Evolutionary conservation across 1,284 basidiomycete genomes (phyloP).

Genomic region (Ustilago loliicola): DNA sequence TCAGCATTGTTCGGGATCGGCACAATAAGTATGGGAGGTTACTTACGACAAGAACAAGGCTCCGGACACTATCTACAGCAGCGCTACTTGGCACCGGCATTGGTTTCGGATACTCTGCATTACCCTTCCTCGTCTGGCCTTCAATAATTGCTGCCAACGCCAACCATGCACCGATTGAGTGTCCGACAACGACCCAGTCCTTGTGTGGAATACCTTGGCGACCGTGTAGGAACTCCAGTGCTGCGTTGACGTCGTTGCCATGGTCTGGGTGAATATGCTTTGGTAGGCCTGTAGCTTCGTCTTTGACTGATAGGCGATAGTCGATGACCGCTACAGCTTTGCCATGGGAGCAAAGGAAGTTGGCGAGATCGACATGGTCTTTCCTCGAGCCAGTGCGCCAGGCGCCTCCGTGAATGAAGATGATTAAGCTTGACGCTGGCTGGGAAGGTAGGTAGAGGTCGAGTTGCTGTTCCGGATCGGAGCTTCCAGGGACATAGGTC

Average conservation of each 20-base stretch:
- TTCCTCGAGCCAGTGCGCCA: constrained; percentile 50
- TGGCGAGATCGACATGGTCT: constrained; percentile 40
- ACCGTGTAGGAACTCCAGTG: constrained; percentile 25
- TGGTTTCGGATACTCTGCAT: constrained; percentile 14
- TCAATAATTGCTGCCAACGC: constrained; percentile 31
- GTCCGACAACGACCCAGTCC: constrained; percentile 38
- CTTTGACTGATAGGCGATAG: constrained; percentile 43
- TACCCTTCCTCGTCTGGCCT: not conserved
- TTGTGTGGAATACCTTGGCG: constrained; percentile 18
- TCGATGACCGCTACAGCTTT: constrained; percentile 48
- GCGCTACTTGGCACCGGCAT: constrained; percentile 21
- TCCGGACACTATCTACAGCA: constrained; percentile 23
- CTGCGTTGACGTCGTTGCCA: constrained; percentile 38
- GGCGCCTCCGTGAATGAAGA: constrained; percentile 52
- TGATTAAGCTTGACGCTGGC: constrained; percentile 16
- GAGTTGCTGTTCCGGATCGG: constrained; percentile 41
- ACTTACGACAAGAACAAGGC: constrained; percentile 46
- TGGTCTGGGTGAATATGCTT: constrained; percentile 39
- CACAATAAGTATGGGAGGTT: not conserved
- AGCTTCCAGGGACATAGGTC: constrained; percentile 27
- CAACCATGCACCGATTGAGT: constrained; percentile 53
- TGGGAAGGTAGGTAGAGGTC: constrained; percentile 36
- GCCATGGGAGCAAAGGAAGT: constrained; percentile 21
- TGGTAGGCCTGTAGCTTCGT: constrained; percentile 17
- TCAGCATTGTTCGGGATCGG: not conserved